These are phyloP conservation scores for Hsuehochloa calcarea DNA, from an alignment of 176 grass and related monocot genomes.

Conservation along the genomic window DNA sequence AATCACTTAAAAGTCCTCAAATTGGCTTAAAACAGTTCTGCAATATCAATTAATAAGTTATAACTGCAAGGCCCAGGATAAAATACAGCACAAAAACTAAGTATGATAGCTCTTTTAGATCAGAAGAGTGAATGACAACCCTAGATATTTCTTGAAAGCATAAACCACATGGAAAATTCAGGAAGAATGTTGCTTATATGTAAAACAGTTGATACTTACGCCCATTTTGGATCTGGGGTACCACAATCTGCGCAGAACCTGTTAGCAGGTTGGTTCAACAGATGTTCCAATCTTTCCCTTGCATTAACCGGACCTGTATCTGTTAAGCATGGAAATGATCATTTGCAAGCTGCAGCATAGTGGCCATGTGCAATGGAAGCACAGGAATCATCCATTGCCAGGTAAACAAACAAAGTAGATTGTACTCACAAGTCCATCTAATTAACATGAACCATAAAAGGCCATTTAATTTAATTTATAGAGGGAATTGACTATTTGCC, in stretches of 20 bases:
- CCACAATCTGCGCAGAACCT: constrained; percentile 84
- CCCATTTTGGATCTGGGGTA: constrained; percentile 89
- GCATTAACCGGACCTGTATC: constrained; percentile 31
- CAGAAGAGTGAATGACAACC: not conserved
- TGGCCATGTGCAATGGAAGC: not conserved
- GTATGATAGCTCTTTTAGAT: not conserved
- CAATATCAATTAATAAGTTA: not conserved
- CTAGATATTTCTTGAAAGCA: not conserved
- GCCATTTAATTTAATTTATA: not conserved
- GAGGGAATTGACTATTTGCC: too few species aligned
- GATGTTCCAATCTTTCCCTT: constrained; percentile 56
- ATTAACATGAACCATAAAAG: too few species aligned
- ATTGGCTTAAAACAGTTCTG: not conserved
- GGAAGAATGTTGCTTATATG: not conserved
- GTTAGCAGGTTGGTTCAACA: constrained; percentile 71
- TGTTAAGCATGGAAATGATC: not conserved
- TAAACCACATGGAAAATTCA: not conserved
- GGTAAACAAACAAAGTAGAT: not conserved
- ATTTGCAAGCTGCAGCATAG: not conserved
- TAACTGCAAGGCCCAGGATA: not conserved
- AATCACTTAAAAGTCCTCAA: not conserved
- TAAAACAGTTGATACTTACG: constrained; percentile 46
- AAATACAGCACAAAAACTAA: not conserved
- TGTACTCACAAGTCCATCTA: too few species aligned
- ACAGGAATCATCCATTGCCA: not conserved